phyloP scores from a whole-genome alignment of 768 basidiomycete species.

The Gautieria morchelliformis region DNA sequence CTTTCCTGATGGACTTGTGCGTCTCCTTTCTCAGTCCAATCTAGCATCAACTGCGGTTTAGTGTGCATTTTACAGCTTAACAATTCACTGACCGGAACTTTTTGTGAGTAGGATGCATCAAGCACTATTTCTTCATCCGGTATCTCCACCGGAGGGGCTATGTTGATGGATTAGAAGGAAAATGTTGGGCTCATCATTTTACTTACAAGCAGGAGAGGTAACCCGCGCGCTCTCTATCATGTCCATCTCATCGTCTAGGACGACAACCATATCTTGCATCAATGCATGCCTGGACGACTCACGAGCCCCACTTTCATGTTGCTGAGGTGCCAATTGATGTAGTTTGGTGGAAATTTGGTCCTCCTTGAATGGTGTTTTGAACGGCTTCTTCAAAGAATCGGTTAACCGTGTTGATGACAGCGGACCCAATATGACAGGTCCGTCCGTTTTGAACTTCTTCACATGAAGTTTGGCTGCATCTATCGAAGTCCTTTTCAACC shows the following conservation, averaged over 20 bases:
- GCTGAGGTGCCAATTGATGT: background rate
- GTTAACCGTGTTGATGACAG: background rate
- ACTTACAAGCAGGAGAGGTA: conserved; percentile 2
- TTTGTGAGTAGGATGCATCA: conserved; percentile 20
- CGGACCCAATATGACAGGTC: background rate
- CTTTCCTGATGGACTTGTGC: conserved; percentile 31
- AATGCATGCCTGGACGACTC: background rate
- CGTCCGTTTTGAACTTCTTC: background rate
- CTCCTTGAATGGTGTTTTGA: conserved; percentile 31
- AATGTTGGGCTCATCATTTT: too few species aligned
- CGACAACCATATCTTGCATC: background rate
- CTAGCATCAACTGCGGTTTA: conserved; percentile 18
- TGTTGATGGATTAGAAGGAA: background rate
- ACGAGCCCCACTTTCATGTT: background rate
- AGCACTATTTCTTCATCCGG: conserved; percentile 17
- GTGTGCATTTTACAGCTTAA: conserved; percentile 9
- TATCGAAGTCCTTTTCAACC: background rate
- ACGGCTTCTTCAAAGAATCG: conserved; percentile 35
- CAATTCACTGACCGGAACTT: conserved; percentile 17
- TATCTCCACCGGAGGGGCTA: conserved; percentile 11
- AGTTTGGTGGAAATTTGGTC: conserved; percentile 24
- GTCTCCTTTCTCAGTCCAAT: conserved; percentile 24
- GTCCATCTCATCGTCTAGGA: background rate
- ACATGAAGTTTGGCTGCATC: background rate
- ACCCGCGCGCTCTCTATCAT: background rate